phyloP scores from a whole-genome alignment of 2,329 filamentous ascomycete genomes.

The Dryadomyces sulphureus region DNA sequence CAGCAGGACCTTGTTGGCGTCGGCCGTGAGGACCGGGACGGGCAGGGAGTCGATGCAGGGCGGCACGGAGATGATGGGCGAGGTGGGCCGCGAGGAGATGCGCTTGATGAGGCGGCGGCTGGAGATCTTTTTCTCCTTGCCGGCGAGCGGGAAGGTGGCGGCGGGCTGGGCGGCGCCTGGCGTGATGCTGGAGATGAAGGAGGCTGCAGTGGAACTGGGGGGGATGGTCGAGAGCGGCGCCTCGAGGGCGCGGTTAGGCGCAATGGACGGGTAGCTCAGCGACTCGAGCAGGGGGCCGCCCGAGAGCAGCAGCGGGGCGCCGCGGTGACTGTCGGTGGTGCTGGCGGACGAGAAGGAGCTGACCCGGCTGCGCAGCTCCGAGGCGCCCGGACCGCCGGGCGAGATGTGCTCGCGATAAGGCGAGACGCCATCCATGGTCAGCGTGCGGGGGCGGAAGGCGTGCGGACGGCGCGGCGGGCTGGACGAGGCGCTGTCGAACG shows the following conservation, averaged over 20 bases:
- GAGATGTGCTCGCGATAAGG: conserved; percentile 28
- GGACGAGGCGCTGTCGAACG: conserved; percentile 32
- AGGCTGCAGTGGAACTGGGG: conserved; percentile 12
- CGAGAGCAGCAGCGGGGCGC: conserved; percentile 22
- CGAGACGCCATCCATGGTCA: conserved; percentile 39
- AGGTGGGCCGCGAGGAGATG: conserved; percentile 39
- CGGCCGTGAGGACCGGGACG: conserved; percentile 44
- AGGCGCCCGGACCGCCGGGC: conserved; percentile 16
- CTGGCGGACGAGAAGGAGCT: conserved; percentile 55
- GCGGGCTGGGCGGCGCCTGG: too few relatives aligned
- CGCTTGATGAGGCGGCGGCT: conserved; percentile 41
- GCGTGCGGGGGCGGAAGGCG: conserved; percentile 35
- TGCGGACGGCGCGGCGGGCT: conserved; percentile 24
- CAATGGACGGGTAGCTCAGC: conserved; percentile 23
- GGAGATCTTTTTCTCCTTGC: conserved; percentile 29
- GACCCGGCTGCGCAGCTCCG: conserved; percentile 46
- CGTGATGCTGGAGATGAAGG: too few relatives aligned
- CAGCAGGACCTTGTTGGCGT: conserved; percentile 56
- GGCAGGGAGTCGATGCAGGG: conserved; percentile 47
- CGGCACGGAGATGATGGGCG: conserved; percentile 36
- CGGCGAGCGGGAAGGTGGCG: too few relatives aligned
- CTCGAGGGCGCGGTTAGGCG: conserved; percentile 19
- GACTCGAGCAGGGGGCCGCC: conserved; percentile 26
- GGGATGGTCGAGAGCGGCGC: too few relatives aligned
- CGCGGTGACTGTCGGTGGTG: conserved; percentile 29